These are phyloP conservation scores for Colletotrichum sp. DNA, from an alignment of 2,329 filamentous ascomycete species.

Conservation along the genomic window DNA sequence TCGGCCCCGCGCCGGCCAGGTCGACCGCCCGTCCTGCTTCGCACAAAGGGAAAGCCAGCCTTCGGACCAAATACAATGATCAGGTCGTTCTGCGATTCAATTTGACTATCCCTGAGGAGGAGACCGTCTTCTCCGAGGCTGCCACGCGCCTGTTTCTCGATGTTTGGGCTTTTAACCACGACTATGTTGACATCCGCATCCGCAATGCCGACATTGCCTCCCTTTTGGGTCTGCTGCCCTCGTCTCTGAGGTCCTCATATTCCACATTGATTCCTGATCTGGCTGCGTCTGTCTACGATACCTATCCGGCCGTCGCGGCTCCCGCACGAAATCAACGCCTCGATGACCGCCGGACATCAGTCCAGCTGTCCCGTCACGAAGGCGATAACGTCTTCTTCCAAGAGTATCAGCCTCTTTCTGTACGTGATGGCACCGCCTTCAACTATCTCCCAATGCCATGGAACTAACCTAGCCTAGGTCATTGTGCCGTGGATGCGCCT, in stretches of 20 bases:
- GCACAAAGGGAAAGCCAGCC: constrained; percentile 48
- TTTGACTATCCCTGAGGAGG: constrained; percentile 71
- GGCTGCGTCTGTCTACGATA: constrained; percentile 76
- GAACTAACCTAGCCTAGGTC: constrained; percentile 32
- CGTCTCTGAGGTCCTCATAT: constrained; percentile 74
- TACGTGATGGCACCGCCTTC: neutral
- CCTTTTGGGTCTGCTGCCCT: constrained; percentile 78
- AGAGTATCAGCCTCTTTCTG: constrained; percentile 87
- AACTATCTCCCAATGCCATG: constrained; percentile 24
- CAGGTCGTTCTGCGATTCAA: constrained; percentile 93
- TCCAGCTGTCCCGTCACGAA: constrained; percentile 36
- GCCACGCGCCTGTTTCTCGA: constrained; percentile 81
- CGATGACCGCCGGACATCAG: constrained; percentile 30
- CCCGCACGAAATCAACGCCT: constrained; percentile 21
- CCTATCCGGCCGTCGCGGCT: constrained; percentile 63
- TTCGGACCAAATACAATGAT: constrained; percentile 66
- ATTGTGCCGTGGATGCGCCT: constrained; percentile 92
- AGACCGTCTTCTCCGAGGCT: constrained; percentile 73
- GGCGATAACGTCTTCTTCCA: constrained; percentile 85
- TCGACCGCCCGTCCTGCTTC: constrained; percentile 28
- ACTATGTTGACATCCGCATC: constrained; percentile 86
- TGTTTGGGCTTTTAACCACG: constrained; percentile 83
- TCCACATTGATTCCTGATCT: constrained; percentile 81
- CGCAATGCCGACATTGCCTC: constrained; percentile 78
- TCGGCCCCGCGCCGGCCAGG: constrained; percentile 47